phyloP scores from a whole-genome alignment of 768 basidiomycete species.

The Asterophora lycoperdoides region DNA sequence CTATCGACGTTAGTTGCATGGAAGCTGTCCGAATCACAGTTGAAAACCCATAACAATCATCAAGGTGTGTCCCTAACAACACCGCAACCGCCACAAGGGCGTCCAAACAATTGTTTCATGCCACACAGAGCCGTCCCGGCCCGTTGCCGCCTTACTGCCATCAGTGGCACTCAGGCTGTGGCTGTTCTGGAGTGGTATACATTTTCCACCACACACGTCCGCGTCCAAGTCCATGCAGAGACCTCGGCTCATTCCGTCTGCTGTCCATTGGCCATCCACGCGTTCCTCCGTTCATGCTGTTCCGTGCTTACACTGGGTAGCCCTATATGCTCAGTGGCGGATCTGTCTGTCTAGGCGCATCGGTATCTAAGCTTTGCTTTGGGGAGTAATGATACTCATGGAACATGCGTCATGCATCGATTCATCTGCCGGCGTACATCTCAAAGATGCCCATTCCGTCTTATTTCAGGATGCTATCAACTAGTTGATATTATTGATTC shows the following conservation, averaged over 20 bases:
- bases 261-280: not conserved
- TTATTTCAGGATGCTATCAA: no score
- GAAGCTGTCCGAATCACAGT: not conserved
- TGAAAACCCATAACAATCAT: not conserved
- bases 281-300: not conserved
- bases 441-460: no score
- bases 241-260: conserved; percentile 14
- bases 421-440: no score
- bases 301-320: conserved; percentile 15
- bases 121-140: not conserved
- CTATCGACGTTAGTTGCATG: not conserved
- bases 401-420: conserved; percentile 9
- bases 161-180: conserved; percentile 1
- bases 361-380: not conserved
- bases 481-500: conserved; percentile 2
- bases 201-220: not conserved
- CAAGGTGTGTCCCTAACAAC: not conserved
- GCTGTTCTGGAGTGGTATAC: not conserved
- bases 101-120: not conserved
- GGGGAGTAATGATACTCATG: conserved; percentile 12
- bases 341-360: not conserved
- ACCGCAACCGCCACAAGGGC: not conserved
- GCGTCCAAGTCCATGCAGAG: conserved; percentile 1
- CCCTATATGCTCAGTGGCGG: conserved; percentile 4
- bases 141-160: conserved; percentile 1